A percentile compares a stretch with the other conserved stretches of the same genome.
Conservation (phyloP, 1,284 basidiomycete genomes). For the Gymnopus androsaceus region DNA sequence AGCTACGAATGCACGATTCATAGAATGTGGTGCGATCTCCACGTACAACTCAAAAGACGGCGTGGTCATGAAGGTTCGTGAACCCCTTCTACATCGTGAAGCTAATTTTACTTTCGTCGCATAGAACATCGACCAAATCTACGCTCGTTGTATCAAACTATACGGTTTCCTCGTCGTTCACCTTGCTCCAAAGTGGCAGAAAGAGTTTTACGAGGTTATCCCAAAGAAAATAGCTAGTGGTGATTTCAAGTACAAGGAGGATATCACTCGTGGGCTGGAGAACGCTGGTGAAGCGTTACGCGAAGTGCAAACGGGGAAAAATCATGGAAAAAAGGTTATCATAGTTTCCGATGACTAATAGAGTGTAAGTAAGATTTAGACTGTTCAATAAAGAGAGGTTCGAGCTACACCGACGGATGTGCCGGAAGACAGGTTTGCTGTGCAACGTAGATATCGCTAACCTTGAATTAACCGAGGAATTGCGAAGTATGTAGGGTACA, state of each 20-base stretch:
- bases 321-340: slow-evolving; percentile 51
- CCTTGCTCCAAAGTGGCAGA: slow-evolving; percentile 29
- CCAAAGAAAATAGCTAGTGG: slow-evolving; percentile 48
- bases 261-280: slow-evolving; percentile 41
- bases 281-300: slow-evolving; percentile 42
- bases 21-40: slow-evolving; percentile 40
- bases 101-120: slow-evolving; percentile 18
- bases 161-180: slow-evolving; percentile 56
- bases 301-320: slow-evolving; percentile 49
- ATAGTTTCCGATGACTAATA: too few species aligned
- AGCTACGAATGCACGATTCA: slow-evolving; percentile 48
- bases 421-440: too few species aligned
- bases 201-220: slow-evolving; percentile 48
- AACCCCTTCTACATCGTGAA: neutral
- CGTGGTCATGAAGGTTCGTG: slow-evolving; percentile 25
- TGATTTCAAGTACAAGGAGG: slow-evolving; percentile 52
- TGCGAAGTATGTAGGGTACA: too few species aligned
- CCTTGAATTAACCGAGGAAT: too few species aligned
- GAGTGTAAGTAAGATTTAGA: too few species aligned
- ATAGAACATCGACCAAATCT: slow-evolving; percentile 36
- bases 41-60: slow-evolving; percentile 28
- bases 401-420: too few species aligned
- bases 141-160: slow-evolving; percentile 51
- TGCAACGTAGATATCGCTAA: too few species aligned
- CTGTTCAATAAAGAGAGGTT: too few species aligned